Conservation (phyloP, 768 basidiomycete species). For the Russula lepida region DNA sequence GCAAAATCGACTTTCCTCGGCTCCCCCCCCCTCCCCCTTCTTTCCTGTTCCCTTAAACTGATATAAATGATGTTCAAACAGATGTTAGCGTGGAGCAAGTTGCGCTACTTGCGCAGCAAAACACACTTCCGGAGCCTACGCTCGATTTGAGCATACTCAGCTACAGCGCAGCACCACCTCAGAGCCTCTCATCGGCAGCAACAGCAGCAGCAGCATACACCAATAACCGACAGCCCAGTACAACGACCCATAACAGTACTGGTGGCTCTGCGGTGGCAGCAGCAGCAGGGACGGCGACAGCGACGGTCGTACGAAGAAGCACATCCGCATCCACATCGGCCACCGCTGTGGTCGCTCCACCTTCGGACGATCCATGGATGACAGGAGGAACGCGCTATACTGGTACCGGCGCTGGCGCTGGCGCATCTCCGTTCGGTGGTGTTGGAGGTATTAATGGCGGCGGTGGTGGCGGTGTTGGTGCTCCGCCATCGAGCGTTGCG, state of each 20-base stretch:
- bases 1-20: not conserved
- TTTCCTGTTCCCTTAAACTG: not conserved
- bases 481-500: constrained; percentile 47
- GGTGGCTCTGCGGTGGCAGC: too few relatives aligned
- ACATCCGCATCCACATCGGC: not conserved
- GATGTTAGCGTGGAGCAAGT: constrained; percentile 79
- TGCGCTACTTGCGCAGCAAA: constrained; percentile 66
- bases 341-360: not conserved
- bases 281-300: too few relatives aligned
- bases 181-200: constrained; percentile 19
- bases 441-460: constrained; percentile 26
- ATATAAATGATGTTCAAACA: constrained; percentile 24
- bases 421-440: constrained; percentile 12
- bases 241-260: too few relatives aligned
- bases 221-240: not conserved
- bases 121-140: constrained; percentile 66
- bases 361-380: constrained; percentile 13
- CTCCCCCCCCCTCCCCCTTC: not conserved
- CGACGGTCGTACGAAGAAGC: not conserved
- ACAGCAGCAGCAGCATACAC: not conserved
- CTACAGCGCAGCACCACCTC: constrained; percentile 38
- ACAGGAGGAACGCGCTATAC: constrained; percentile 2
- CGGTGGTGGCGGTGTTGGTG: constrained; percentile 3
- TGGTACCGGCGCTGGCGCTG: not conserved
- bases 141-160: constrained; percentile 52